Evolutionary conservation across 78 protist species (phyloP), one percentile per base, ranked within the genome.

Genomic region (Creolimax fragrantissima): DNA sequence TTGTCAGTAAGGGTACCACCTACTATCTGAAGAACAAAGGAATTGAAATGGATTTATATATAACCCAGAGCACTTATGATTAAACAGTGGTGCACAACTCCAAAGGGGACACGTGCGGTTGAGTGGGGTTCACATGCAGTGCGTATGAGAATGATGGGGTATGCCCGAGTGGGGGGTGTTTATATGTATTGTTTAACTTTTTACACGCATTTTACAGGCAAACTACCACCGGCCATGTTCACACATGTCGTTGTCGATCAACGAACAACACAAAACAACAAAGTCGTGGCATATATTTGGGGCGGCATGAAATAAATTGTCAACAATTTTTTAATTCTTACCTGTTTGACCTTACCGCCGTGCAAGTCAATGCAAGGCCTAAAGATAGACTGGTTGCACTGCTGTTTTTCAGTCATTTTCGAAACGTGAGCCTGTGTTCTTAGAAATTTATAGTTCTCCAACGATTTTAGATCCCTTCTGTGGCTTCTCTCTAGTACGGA

Each of bases 281-380:
- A n/a, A n/a, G n/a, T n/a, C n/a, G n/a, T n/a, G n/a, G n/a, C n/a
- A n/a, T n/a, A n/a, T n/a, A n/a, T n/a, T n/a, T n/a, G n/a, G n/a
- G n/a, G n/a, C n/a, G n/a, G n/a, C n/a, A 32, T 58, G 36, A 17
- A 58, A 58, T 17, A 17, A 58, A 17, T 58, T 58, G 74, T 32
- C 74, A 17, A 58, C 74, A 58, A 58, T 17, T 32, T n/a, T 5
- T n/a, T 35, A 35, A 5, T n/a, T 6, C 86, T 6, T 39, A 83
- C 86, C 17, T n/a, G 89, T 37, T 45, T 74, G 6, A 91, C 93
- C 17, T 81, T 32, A 3, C 94, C 94, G 0, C 24, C 43, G 81
- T 93, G 94, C 24, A 93, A 84, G 35, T 93, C 94, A 17, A 93
- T 93, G 88, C 94, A 93, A 3, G 94, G 94, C 24, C 94, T 91